Percentiles rank a stretch among this genome's conserved stretches.
Evolutionary conservation across 2,329 filamentous ascomycete species (phyloP).

Genomic region (Sarocladium kiliense): DNA sequence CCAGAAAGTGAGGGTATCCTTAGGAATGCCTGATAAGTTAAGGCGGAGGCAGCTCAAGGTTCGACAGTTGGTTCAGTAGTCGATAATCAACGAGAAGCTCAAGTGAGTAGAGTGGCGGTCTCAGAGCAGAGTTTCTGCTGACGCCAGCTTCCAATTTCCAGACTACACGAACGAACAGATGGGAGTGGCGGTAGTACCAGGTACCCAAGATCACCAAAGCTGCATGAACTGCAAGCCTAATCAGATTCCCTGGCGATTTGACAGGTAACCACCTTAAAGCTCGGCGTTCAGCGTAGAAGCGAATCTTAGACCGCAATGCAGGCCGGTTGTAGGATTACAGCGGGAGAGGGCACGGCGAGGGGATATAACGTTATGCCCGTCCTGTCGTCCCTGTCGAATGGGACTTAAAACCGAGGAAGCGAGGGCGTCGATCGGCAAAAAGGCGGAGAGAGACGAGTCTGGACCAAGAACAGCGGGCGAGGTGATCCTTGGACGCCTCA

Average conservation of each 20-base stretch:
- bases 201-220: neutral
- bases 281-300: neutral
- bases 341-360: neutral
- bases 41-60: neutral
- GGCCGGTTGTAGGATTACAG: neutral
- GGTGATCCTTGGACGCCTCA: slow-evolving; percentile 2
- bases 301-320: neutral
- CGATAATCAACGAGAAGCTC: neutral
- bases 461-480: neutral
- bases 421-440: slow-evolving; percentile 1
- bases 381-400: neutral
- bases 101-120: neutral
- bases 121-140: neutral
- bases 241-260: neutral
- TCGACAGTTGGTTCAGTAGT: neutral
- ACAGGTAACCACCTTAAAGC: neutral
- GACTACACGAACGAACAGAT: neutral
- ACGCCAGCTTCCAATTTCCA: neutral
- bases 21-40: neutral
- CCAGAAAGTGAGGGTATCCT: neutral
- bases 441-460: neutral
- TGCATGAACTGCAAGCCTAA: neutral
- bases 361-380: neutral
- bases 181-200: neutral
- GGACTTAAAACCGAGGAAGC: neutral